Conservation (phyloP, 441 rosid genomes). For the Caryocar brasiliense region DNA sequence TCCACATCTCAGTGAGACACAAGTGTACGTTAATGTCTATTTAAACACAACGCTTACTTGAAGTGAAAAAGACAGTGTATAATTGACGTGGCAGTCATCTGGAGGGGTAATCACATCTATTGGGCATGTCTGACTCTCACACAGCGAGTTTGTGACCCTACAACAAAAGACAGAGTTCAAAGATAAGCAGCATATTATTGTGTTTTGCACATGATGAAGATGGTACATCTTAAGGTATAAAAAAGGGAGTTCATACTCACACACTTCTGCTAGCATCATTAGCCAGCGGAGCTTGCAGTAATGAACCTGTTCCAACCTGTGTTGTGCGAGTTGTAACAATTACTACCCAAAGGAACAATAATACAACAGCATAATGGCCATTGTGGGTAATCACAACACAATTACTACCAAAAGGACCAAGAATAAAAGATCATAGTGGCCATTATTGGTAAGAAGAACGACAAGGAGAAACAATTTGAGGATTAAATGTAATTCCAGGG, state of each 20-base stretch:
- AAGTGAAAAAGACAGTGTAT: conserved; percentile 81
- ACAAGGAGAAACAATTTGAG: no score
- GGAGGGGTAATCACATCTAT: conserved; percentile 88
- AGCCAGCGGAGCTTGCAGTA: conserved; percentile 82
- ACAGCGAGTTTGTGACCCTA: conserved; percentile 74
- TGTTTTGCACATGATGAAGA: conserved; percentile 1
- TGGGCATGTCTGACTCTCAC: conserved; percentile 79
- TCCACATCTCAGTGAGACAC: background rate
- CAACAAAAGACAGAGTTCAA: conserved; percentile 9
- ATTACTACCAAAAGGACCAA: no score
- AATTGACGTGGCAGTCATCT: conserved; percentile 96
- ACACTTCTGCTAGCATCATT: conserved; percentile 63
- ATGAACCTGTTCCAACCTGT: conserved; percentile 87
- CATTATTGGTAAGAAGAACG: no score
- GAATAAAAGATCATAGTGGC: no score
- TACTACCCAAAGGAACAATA: background rate
- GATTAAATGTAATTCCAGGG: no score
- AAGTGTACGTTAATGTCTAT: conserved; percentile 3
- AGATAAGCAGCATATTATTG: conserved; percentile 3
- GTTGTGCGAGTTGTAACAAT: conserved; percentile 9
- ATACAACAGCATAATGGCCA: conserved; percentile 9
- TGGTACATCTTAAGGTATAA: conserved; percentile 5
- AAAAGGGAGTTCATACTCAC: conserved; percentile 51
- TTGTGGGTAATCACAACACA: background rate
- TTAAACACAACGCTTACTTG: conserved; percentile 44